phyloP scores from a whole-genome alignment of 169 alveolate species.

The Plasmodium vivax region DNA sequence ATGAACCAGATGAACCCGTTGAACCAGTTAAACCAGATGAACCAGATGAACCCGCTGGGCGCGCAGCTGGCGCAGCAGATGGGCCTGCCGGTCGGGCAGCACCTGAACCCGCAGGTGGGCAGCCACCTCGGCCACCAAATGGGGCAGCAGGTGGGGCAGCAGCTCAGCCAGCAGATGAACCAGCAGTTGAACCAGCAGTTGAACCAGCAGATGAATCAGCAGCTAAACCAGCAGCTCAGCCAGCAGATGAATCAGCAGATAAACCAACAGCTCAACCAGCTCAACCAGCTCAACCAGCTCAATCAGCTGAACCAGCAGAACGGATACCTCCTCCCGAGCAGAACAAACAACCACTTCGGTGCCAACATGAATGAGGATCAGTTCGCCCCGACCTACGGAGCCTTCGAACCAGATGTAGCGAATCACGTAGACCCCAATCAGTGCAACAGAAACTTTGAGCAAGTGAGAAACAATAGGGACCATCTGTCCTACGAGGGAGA shows the following conservation, averaged over 20 bases:
- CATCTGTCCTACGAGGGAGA: constrained; percentile 20
- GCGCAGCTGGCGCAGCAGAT: constrained; percentile 14
- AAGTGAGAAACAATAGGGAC: constrained; percentile 17
- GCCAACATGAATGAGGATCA: constrained; percentile 22
- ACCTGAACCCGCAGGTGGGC: neutral
- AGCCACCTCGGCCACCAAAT: neutral
- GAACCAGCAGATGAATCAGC: constrained; percentile 8
- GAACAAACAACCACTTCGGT: constrained; percentile 13
- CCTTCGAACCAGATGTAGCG: constrained; percentile 17
- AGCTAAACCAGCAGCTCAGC: neutral
- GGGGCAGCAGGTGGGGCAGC: neutral
- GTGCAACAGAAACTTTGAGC: constrained; percentile 27
- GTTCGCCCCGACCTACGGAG: neutral
- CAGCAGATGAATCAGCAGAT: neutral
- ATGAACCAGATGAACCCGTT: neutral
- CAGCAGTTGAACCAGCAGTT: neutral
- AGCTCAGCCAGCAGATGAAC: neutral
- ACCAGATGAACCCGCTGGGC: neutral
- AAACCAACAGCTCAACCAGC: too few relatives aligned
- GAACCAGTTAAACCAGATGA: neutral
- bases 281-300: too few relatives aligned
- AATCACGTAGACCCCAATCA: constrained; percentile 10
- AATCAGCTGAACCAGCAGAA: constrained; percentile 8
- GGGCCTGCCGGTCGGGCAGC: neutral
- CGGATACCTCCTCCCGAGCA: neutral